Conservation (phyloP, 768 basidiomycete species). For the Tulasnella sp. region DNA sequence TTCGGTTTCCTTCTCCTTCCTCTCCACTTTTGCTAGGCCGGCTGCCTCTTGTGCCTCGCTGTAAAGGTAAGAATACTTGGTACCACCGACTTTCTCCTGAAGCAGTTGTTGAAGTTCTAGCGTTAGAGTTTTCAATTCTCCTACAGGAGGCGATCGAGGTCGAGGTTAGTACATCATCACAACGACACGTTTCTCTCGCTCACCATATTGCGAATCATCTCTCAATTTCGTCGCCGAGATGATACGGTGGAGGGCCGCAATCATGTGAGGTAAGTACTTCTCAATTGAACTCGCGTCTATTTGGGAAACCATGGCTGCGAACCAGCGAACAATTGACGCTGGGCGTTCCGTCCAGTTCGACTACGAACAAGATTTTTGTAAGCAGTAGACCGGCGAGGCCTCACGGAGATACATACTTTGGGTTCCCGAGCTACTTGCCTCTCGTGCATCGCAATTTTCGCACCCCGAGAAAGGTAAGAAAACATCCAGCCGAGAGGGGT, state of each 20-base stretch:
- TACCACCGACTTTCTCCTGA: slow-evolving; percentile 85
- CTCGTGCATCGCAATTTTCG: slow-evolving; percentile 72
- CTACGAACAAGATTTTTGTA: slow-evolving; percentile 47
- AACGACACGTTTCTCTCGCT: slow-evolving; percentile 40
- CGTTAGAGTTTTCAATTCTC: slow-evolving; percentile 79
- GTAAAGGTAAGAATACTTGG: slow-evolving; percentile 77
- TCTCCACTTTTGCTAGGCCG: slow-evolving; percentile 66
- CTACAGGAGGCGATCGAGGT: slow-evolving; percentile 47
- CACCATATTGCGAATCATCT: slow-evolving; percentile 75
- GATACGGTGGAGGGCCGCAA: slow-evolving; percentile 85
- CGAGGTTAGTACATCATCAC: background rate
- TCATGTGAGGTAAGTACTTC: slow-evolving; percentile 76
- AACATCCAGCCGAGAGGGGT: slow-evolving; percentile 87
- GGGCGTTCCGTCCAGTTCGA: slow-evolving; percentile 83
- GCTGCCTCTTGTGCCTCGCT: slow-evolving; percentile 77
- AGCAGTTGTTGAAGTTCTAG: slow-evolving; percentile 85
- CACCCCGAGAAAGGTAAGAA: slow-evolving; percentile 89
- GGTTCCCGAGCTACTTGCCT: slow-evolving; percentile 59
- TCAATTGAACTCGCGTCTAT: slow-evolving; percentile 65
- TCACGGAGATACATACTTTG: slow-evolving; percentile 47
- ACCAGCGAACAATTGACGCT: slow-evolving; percentile 81
- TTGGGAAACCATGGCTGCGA: slow-evolving; percentile 83
- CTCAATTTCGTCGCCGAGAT: slow-evolving; percentile 81
- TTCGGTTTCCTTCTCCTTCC: slow-evolving; percentile 61
- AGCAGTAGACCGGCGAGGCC: background rate